These are phyloP conservation scores for Aristolochia californica DNA, from an alignment of 164 flowering plant species.

Conservation along the genomic window DNA sequence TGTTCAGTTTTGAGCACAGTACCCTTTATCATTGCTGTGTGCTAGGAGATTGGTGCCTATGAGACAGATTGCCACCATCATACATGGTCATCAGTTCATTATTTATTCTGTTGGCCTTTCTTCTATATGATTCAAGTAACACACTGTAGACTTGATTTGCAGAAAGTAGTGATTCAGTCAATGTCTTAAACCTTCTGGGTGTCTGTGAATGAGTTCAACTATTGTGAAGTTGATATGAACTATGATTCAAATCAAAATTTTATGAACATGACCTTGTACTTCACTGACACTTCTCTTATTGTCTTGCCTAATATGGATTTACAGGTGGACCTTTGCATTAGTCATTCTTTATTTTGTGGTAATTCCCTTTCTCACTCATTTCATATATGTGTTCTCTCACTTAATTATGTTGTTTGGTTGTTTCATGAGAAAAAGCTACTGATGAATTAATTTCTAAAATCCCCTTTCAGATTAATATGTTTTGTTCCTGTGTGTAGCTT, in stretches of 20 bases:
- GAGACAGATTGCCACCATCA: no score
- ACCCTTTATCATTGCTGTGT: no score
- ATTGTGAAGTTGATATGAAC: neutral
- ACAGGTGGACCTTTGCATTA: conserved; percentile 86
- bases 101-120: no score
- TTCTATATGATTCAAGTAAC: no score
- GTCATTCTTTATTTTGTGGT: conserved; percentile 71
- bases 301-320: conserved; percentile 4
- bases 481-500: conserved; percentile 21
- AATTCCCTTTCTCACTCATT: conserved; percentile 9
- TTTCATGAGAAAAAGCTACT: neutral
- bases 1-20: no score
- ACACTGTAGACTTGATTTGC: no score
- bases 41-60: no score
- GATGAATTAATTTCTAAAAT: neutral
- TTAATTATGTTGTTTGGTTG: neutral
- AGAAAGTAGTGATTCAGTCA: neutral
- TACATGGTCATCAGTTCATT: no score
- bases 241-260: neutral
- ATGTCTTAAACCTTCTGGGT: neutral
- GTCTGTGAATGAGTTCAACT: neutral
- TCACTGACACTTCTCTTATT: conserved; percentile 2
- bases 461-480: neutral
- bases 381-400: neutral
- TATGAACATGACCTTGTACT: neutral